A percentile compares a stretch with the other conserved stretches of the same genome.
Evolutionary conservation across 2,329 filamentous ascomycete species (phyloP).

Genomic region (Chrysoporthe deuterocubensis): DNA sequence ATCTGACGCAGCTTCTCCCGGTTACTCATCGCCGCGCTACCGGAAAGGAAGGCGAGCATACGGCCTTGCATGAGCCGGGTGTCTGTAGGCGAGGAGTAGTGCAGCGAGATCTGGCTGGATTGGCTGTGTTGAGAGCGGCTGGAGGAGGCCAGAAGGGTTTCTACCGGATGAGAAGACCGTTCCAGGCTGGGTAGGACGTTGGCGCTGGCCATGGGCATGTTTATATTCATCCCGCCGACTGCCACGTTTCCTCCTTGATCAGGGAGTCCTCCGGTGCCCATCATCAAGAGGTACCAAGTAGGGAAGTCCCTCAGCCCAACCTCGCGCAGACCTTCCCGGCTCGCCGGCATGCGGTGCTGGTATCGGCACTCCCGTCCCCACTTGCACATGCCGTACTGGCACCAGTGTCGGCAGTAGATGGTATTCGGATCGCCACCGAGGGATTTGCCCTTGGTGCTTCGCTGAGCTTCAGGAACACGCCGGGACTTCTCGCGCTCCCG

Average conservation of each 20-base stretch:
- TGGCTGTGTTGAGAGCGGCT: background rate
- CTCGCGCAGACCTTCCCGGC: slow-evolving; percentile 42
- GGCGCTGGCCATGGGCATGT: background rate
- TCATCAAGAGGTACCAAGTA: slow-evolving; percentile 44
- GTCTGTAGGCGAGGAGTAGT: slow-evolving; percentile 5
- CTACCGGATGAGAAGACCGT: background rate
- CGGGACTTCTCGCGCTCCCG: slow-evolving; percentile 16
- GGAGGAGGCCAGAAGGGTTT: background rate
- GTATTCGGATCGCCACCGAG: slow-evolving; percentile 4
- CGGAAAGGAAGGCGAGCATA: slow-evolving; percentile 14
- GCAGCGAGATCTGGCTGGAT: background rate
- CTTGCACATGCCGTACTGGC: slow-evolving; percentile 51
- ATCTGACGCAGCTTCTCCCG: slow-evolving; percentile 9
- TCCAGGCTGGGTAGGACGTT: background rate
- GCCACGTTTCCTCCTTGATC: background rate
- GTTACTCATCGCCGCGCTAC: slow-evolving; percentile 2
- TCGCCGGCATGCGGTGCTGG: slow-evolving; percentile 53
- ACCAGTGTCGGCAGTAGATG: slow-evolving; percentile 52
- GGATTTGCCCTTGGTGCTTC: slow-evolving; percentile 7
- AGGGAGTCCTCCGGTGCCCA: slow-evolving; percentile 11
- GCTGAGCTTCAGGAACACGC: slow-evolving; percentile 2
- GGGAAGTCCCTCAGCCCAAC: slow-evolving; percentile 49
- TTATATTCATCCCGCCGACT: background rate
- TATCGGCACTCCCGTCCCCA: slow-evolving; percentile 49
- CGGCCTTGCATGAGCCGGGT: slow-evolving; percentile 18